phyloP scores from a whole-genome alignment of 495 filamentous ascomycete species.

The Aspergillus indologenus region DNA sequence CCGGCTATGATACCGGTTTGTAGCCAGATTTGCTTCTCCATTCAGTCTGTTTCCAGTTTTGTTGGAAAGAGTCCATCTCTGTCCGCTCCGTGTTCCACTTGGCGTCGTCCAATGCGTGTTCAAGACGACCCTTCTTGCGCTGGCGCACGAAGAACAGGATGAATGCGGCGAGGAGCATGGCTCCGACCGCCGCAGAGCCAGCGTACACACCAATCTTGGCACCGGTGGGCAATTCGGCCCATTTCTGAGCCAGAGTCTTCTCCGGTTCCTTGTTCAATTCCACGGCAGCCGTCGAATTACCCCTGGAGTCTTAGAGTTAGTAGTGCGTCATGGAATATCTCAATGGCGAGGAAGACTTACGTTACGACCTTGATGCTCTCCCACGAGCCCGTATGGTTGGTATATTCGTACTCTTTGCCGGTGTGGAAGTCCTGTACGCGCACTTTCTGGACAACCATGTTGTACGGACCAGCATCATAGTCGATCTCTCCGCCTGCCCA shows the following conservation, averaged over 20 bases:
- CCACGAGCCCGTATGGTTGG: constrained; percentile 62
- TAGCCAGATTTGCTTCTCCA: constrained; percentile 37
- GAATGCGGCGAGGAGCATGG: constrained; percentile 46
- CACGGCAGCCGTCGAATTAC: constrained; percentile 57
- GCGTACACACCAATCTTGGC: constrained; percentile 60
- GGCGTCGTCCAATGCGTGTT: constrained; percentile 56
- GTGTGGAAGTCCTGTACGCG: constrained; percentile 63
- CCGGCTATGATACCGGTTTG: constrained; percentile 32
- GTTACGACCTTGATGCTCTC: constrained; percentile 66
- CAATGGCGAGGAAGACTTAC: constrained; percentile 41
- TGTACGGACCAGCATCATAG: constrained; percentile 70
- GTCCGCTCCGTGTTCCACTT: constrained; percentile 55
- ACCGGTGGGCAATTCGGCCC: constrained; percentile 49
- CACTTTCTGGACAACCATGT: constrained; percentile 70
- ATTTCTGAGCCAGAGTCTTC: constrained; percentile 53
- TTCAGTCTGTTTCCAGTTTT: constrained; percentile 40
- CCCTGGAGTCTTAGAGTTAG: constrained; percentile 36
- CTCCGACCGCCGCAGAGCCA: constrained; percentile 47
- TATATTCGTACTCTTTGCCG: constrained; percentile 66
- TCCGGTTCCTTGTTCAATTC: constrained; percentile 32
- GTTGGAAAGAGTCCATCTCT: constrained; percentile 59
- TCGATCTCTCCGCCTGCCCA: constrained; percentile 82
- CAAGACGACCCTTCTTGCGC: constrained; percentile 60
- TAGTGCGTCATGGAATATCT: not conserved
- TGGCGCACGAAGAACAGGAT: constrained; percentile 64